Base-by-base conservation (phyloP, 371 early-diverging fungal species). In the Mortierella sp. region DNA sequence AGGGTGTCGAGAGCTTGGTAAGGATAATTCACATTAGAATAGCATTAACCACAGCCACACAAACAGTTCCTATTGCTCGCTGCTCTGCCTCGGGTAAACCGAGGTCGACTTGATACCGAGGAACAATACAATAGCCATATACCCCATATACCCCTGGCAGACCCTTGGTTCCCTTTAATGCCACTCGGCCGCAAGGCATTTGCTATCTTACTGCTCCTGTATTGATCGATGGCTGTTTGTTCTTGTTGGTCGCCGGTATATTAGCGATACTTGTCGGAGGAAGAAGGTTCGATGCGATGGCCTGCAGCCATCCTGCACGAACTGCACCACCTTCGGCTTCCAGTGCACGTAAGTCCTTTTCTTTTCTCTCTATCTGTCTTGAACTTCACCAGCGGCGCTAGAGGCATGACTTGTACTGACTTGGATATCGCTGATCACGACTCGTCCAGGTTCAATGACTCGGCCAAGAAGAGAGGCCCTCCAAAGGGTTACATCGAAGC, bases 401-500 rank as follows among this genome's bases (percentile, higher is more conserved):
- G n/a, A n/a, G n/a, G n/a, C n/a, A n/a, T n/a, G n/a, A n/a, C n/a
- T n/a, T n/a, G n/a, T n/a, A n/a, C n/a, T n/a, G n/a, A n/a, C n/a
- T n/a, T n/a, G n/a, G n/a, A n/a, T n/a, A n/a, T n/a, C 41, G 32
- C 26, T 49, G 30, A 44, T 48, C 28, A 52, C 39, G 14, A 46
- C 65, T 21, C 53, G 51, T 15, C n/a, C 60, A 76, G 78, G 19
- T 76, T 76, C 52, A 76, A 76, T 58, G 82, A 82, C 62, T 80
- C 79, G 0, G 80, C 83, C 49, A 80, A 81, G 34, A 79, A 89
- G 81, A 81, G 91, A 70, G 91, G 91, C 6, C 91, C 91, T 5
- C 91, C 90, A 1, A 91, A 91, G 66, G 90, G 90, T 6, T 90
- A 90, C 43, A 90, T 90, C 52, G 90, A 90, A 57, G 89, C 89